A percentile compares a stretch with the other conserved stretches of the same genome.
Conservation (phyloP, 2,329 filamentous ascomycete genomes). For the Alternaria gaisen region DNA sequence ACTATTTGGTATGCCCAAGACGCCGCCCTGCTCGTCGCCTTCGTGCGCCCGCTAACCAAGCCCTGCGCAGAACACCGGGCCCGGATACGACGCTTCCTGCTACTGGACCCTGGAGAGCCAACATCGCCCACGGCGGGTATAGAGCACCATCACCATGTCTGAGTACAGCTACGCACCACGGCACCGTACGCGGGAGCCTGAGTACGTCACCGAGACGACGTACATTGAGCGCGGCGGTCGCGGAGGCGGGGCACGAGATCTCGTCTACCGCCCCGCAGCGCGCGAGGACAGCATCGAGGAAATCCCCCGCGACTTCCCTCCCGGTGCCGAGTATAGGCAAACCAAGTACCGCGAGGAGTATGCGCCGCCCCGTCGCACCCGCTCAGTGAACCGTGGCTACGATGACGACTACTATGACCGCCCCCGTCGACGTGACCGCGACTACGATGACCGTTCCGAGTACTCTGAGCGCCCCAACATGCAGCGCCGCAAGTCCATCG, state of each 20-base stretch:
- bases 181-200: constrained; percentile 59
- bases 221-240: constrained; percentile 60
- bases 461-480: constrained; percentile 53
- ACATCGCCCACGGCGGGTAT: constrained; percentile 20
- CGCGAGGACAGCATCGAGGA: constrained; percentile 87
- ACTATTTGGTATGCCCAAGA: constrained; percentile 32
- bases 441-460: constrained; percentile 59
- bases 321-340: constrained; percentile 61
- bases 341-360: constrained; percentile 60
- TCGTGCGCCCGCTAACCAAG: constrained; percentile 25
- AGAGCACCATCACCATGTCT: constrained; percentile 54
- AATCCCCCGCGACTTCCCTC: constrained; percentile 83
- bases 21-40: constrained; percentile 1
- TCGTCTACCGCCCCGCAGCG: constrained; percentile 57
- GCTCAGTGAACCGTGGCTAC: constrained; percentile 70
- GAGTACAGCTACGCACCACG: constrained; percentile 60
- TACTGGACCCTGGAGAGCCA: constrained; percentile 22
- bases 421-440: constrained; percentile 55
- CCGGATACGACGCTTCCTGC: constrained; percentile 10
- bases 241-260: constrained; percentile 55
- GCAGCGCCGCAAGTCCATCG: constrained; percentile 64
- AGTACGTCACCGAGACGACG: constrained; percentile 60
- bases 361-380: constrained; percentile 66
- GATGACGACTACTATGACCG: constrained; percentile 58
- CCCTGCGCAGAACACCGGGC: constrained; percentile 25